Evolutionary conservation across 371 early-diverging fungal genomes (phyloP), one percentile per base, ranked within the genome.

Genomic region (Nosema muscidifuracis): DNA sequence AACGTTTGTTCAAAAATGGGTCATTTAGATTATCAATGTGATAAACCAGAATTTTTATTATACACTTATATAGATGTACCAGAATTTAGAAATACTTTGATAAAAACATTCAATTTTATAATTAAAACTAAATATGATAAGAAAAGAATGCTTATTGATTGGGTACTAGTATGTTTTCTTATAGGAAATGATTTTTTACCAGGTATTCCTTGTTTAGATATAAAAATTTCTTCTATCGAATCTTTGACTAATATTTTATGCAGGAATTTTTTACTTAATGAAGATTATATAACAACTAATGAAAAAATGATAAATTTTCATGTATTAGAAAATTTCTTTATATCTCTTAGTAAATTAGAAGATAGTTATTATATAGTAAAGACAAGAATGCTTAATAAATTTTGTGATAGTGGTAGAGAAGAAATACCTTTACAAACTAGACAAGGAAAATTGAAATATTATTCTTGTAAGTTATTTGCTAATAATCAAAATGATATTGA

Each of bases 171-270:
- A 78, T 93, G 93, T 78, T 97, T 96, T 86, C 93, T 96, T 85
- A 94, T 95, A 28, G 99, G 99, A 70, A 99, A 99, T 83, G 99
- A 99, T 85, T 99, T 97, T 85, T 84, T 99, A 73, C 99, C 99
- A 2, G 94, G 94, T 80, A 80, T 95, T 60, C 97, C 96, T 0
- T 92, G 92, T 16, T 85, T 99, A 60, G 95, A 97, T 77, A 95
- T 97, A 51, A 87, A 91, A 40, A 94, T 95, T 81, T 91, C 92
- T 40, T 96, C 97, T 13, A 89, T 97, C 67, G 93, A 94, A 75
- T 85, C 71, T n/a, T 13, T 83, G 2, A 70, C 74, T 0, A 58
- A 36, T 2, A 50, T 72, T 1, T 62, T 75, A 22, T 22, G 64
- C n/a, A 67, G 60, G 0, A 76, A 60, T 60, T 77, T 74, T 50